Evolutionary conservation across 352 stramenopile species (phyloP).

Genomic region (Globisporangium megalacanthum): DNA sequence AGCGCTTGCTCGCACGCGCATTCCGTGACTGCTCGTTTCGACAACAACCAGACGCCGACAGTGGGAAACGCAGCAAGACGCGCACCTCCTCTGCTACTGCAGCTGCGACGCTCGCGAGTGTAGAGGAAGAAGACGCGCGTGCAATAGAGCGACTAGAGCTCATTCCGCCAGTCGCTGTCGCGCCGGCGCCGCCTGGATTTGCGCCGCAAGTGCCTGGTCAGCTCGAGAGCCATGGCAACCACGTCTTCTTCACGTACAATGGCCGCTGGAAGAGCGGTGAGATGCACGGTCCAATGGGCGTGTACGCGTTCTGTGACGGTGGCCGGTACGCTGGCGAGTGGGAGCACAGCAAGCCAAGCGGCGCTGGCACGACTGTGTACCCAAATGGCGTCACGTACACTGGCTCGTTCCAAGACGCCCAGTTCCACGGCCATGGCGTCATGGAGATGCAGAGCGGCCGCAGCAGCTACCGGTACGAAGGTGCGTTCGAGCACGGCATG

Average conservation of each 20-base stretch:
- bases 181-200: slow-evolving; percentile 42
- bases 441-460: slow-evolving; percentile 31
- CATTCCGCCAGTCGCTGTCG: slow-evolving; percentile 31
- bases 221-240: slow-evolving; percentile 62
- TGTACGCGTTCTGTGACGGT: slow-evolving; percentile 67
- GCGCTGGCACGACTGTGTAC: slow-evolving; percentile 50
- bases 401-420: slow-evolving; percentile 41
- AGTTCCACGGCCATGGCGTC: slow-evolving; percentile 62
- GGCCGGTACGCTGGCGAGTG: slow-evolving; percentile 66
- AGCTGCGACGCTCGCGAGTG: slow-evolving; percentile 11
- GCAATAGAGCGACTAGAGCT: slow-evolving; percentile 35
- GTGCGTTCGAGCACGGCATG: slow-evolving; percentile 40
- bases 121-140: slow-evolving; percentile 30
- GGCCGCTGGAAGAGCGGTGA: slow-evolving; percentile 62
- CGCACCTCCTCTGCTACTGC: slow-evolving; percentile 8
- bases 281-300: slow-evolving; percentile 57
- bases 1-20: slow-evolving; percentile 47
- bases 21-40: slow-evolving; percentile 72
- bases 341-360: slow-evolving; percentile 29
- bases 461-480: slow-evolving; percentile 45
- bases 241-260: slow-evolving; percentile 61
- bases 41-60: slow-evolving; percentile 9
- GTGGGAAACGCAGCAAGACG: slow-evolving; percentile 14
- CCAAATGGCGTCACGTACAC: slow-evolving; percentile 69
- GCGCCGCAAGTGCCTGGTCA: slow-evolving; percentile 50